A percentile compares a stretch with the other conserved stretches of the same genome.
These are phyloP conservation scores for Periconia sp. DNA, from an alignment of 2,329 filamentous ascomycete species.

Conservation along the genomic window DNA sequence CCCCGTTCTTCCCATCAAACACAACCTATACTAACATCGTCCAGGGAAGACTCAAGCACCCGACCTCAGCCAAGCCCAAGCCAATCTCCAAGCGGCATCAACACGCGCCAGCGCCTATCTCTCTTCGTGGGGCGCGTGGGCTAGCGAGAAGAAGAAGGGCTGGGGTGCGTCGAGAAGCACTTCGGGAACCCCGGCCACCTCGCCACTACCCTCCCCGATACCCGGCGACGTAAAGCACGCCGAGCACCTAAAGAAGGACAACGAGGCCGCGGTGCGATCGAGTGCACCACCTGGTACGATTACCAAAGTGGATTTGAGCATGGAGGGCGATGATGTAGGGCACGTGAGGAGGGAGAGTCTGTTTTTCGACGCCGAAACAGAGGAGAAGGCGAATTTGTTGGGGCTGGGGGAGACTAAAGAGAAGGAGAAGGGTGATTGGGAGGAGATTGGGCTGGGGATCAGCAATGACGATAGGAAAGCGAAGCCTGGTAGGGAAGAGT, in stretches of 20 bases:
- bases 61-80: conserved; percentile 58
- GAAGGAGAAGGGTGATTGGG: background rate
- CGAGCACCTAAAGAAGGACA: conserved; percentile 29
- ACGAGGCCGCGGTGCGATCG: conserved; percentile 6
- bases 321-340: conserved; percentile 1
- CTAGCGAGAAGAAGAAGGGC: conserved; percentile 69
- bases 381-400: background rate
- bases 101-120: conserved; percentile 64
- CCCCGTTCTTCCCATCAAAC: background rate
- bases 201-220: conserved; percentile 18
- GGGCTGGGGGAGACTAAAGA: background rate
- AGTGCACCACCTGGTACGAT: conserved; percentile 11
- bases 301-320: conserved; percentile 11
- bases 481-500: background rate
- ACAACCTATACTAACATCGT: conserved; percentile 4
- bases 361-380: conserved; percentile 22
- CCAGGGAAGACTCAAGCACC: conserved; percentile 40
- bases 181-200: conserved; percentile 21
- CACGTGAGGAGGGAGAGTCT: conserved; percentile 11
- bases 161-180: conserved; percentile 25
- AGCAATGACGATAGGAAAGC: background rate
- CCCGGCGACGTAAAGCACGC: conserved; percentile 29
- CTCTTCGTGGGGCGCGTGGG: conserved; percentile 65
- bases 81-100: conserved; percentile 55
- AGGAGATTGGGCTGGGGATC: background rate